Percentiles rank a stretch among this genome's conserved stretches.
Evolutionary conservation across 192 early-diverging fungal species (phyloP).

Genomic region (Podila epigama): DNA sequence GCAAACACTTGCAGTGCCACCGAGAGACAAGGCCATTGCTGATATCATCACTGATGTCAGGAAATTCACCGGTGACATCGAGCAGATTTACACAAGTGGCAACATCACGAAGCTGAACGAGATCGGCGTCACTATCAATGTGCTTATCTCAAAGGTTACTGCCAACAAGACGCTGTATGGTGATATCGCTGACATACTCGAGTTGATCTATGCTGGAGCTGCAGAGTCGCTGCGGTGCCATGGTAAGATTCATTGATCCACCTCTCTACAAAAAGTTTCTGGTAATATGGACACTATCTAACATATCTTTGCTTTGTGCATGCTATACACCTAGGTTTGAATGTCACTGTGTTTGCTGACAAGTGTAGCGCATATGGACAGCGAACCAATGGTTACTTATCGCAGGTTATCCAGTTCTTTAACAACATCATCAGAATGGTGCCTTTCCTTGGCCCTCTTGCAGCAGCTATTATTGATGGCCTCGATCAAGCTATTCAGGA

Average conservation of each 20-base stretch:
- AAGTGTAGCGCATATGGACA: not conserved
- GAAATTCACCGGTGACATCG: not conserved
- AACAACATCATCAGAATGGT: not conserved
- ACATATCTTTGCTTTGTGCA: not conserved
- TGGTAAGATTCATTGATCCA: not conserved
- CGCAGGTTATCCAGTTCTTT: slow-evolving; percentile 2
- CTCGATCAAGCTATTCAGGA: not conserved
- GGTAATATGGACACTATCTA: not conserved
- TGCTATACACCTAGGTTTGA: slow-evolving; percentile 2
- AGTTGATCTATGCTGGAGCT: not conserved
- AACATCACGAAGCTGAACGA: not conserved
- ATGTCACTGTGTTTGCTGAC: not conserved
- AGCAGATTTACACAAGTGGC: not conserved
- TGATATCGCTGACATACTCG: not conserved
- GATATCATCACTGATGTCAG: not conserved
- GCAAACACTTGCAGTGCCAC: not conserved
- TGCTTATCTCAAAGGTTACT: not conserved
- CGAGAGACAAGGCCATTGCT: not conserved
- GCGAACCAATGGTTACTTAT: not conserved
- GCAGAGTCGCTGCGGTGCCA: not conserved
- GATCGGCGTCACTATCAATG: not conserved
- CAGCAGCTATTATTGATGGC: not conserved
- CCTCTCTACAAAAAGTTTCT: not conserved
- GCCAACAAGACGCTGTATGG: not conserved
- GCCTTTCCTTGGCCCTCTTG: not conserved